Evolutionary conservation across 75 land plant species (phyloP), one percentile per base, ranked within the genome.

Genomic region (Ceratopteris richardii): DNA sequence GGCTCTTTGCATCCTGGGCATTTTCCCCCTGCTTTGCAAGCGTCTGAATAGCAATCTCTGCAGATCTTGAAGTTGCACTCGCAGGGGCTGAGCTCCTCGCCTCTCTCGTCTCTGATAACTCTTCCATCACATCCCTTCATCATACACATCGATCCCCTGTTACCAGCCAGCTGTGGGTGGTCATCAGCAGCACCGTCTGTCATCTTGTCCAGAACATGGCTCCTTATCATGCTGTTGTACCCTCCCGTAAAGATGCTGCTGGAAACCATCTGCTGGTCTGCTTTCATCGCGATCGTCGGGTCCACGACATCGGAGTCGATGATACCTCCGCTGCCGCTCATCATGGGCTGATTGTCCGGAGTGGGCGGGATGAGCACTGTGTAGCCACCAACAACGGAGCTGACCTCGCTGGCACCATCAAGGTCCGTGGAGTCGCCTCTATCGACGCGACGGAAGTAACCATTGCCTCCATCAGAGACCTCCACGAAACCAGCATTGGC

Each of bases 21-120:
- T 72, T 78, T 86, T 42, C 86, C 87, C 0, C 66, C 79, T 62
- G 87, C 87, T 67, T 80, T 78, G 33, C 95, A 86, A 0, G 90
- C 97, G 0, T 80, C 87, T 48, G 87, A 85, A 33, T 66, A 53
- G 21, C 76, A 77, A 13, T 73, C 84, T 1, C 66, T 69, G 47
- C 77, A 78, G 1, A 78, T 72, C 69, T 40, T 69, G 62, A 84
- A 91, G 42, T 83, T 78, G 68, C 97, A 91, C 13, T 75, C 88
- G 52, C 97, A 91, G 1, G 71, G 75, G 19, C 58, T 7, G 60
- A 61, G 27, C 0, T 73, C 82, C 62, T 93, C 98, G 0, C 66
- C 36, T 53, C 80, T 82, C 58, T 96, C 80, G 19, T 88, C 90
- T 5, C 80, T 52, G 61, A 84, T 85, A 24, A 93, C 82, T 62